These are phyloP conservation scores for Claviceps africana DNA, from an alignment of 2,329 filamentous ascomycete species.

Conservation along the genomic window DNA sequence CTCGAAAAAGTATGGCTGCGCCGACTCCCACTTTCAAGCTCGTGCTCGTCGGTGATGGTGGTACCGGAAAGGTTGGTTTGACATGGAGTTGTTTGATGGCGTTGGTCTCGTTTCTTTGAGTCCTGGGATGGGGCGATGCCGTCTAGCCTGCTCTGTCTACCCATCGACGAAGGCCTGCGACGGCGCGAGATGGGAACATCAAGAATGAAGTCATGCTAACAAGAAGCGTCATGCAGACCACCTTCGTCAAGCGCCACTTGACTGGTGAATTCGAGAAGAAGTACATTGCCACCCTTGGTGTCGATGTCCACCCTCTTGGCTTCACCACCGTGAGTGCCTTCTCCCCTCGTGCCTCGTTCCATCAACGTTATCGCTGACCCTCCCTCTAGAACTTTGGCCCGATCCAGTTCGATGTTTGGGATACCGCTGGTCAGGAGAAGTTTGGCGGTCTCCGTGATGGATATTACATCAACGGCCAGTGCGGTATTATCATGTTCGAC, in stretches of 20 bases:
- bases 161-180: conserved; percentile 1
- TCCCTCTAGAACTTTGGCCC: conserved; percentile 64
- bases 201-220: conserved; percentile 2
- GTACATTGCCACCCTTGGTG: conserved; percentile 98
- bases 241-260: conserved; percentile 99
- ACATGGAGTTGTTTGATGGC: background rate
- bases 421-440: conserved; percentile 98
- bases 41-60: conserved; percentile 97
- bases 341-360: conserved; percentile 5
- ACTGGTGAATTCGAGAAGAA: conserved; percentile 99
- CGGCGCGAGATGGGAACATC: background rate
- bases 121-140: conserved; percentile 1
- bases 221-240: conserved; percentile 52
- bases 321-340: conserved; percentile 79
- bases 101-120: conserved; percentile 9
- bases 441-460: conserved; percentile 98
- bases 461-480: conserved; percentile 99
- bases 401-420: conserved; percentile 99
- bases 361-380: conserved; percentile 7
- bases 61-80: conserved; percentile 81
- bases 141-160: conserved; percentile 12
- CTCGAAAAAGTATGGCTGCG: conserved; percentile 46
- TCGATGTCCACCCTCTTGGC: conserved; percentile 95
- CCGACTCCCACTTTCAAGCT: conserved; percentile 89
- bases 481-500: conserved; percentile 99